These are phyloP conservation scores for Fusarium albidum DNA, from an alignment of 2,329 filamentous ascomycete species.

Conservation along the genomic window DNA sequence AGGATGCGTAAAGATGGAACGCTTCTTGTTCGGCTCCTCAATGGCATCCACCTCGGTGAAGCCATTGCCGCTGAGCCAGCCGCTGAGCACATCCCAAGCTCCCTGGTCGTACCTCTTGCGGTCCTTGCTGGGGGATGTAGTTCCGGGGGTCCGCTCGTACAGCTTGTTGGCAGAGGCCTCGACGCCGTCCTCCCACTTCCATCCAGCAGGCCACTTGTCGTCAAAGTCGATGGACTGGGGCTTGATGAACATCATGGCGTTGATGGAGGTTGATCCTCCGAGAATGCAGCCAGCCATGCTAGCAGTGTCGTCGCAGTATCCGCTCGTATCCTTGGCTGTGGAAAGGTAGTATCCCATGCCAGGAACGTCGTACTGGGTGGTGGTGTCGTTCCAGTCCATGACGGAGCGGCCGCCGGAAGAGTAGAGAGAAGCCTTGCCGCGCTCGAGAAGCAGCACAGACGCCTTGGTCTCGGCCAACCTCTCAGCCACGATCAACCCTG, in stretches of 20 bases:
- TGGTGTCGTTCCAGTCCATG: conserved; percentile 68
- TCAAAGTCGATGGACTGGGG: conserved; percentile 74
- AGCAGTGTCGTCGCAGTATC: conserved; percentile 71
- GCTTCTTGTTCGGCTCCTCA: conserved; percentile 69
- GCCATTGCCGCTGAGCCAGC: conserved; percentile 65
- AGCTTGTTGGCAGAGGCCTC: conserved; percentile 65
- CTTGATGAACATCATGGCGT: conserved; percentile 75
- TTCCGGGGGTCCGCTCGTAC: conserved; percentile 76
- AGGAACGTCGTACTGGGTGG: conserved; percentile 77
- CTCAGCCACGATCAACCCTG: conserved; percentile 67
- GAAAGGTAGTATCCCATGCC: conserved; percentile 77
- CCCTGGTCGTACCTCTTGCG: conserved; percentile 72
- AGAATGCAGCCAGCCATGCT: conserved; percentile 78
- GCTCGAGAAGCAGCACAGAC: conserved; percentile 69
- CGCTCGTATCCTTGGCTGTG: conserved; percentile 68
- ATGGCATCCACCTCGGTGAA: conserved; percentile 72
- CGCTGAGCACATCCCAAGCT: conserved; percentile 69
- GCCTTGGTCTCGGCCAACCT: conserved; percentile 66
- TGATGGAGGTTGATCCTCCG: conserved; percentile 72
- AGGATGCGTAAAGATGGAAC: conserved; percentile 68
- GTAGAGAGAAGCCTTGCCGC: conserved; percentile 62
- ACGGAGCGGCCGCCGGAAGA: conserved; percentile 71
- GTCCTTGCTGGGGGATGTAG: conserved; percentile 70
- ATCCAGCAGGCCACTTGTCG: conserved; percentile 75
- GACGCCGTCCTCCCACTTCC: conserved; percentile 70